A percentile compares a stretch with the other conserved stretches of the same genome.
phyloP scores from a whole-genome alignment of 306 rosid species.

The Malus fusca region DNA sequence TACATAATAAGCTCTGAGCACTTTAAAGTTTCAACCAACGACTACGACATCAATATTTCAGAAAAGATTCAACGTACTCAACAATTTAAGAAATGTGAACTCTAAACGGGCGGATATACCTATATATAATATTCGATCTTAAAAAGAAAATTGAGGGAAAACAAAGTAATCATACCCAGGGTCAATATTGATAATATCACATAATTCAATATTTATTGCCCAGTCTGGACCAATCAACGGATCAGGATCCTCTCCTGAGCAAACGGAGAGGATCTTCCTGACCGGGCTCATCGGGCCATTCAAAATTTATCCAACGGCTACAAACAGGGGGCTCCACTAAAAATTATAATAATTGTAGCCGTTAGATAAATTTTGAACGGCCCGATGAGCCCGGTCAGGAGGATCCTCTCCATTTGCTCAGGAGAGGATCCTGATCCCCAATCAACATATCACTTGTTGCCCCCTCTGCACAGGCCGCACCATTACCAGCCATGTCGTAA shows the following conservation, averaged over 20 bases:
- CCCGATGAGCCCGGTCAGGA: too few species aligned
- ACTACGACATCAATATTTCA: not conserved
- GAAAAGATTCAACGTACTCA: not conserved
- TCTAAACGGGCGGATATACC: not conserved
- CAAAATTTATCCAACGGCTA: too few species aligned
- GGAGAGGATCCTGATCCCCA: too few species aligned
- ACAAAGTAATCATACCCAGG: constrained; percentile 56
- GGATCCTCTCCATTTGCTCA: too few species aligned
- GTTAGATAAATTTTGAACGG: too few species aligned
- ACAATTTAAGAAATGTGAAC: not conserved
- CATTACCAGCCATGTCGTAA: constrained; percentile 57
- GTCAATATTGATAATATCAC: constrained; percentile 78
- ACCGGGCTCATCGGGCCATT: too few species aligned
- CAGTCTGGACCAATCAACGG: constrained; percentile 70
- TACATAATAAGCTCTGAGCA: not conserved
- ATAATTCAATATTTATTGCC: constrained; percentile 89
- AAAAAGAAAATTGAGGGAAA: not conserved
- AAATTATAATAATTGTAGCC: too few species aligned
- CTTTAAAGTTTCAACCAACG: not conserved
- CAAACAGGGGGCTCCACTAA: too few species aligned
- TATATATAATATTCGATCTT: too few species aligned
- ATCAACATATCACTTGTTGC: constrained; percentile 94
- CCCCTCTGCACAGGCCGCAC: constrained; percentile 82
- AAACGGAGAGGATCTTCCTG: too few species aligned
- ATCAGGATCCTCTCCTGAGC: too few species aligned